Evolutionary conservation across 208 protist species (phyloP).

Genomic region (Leishmania arabica): DNA sequence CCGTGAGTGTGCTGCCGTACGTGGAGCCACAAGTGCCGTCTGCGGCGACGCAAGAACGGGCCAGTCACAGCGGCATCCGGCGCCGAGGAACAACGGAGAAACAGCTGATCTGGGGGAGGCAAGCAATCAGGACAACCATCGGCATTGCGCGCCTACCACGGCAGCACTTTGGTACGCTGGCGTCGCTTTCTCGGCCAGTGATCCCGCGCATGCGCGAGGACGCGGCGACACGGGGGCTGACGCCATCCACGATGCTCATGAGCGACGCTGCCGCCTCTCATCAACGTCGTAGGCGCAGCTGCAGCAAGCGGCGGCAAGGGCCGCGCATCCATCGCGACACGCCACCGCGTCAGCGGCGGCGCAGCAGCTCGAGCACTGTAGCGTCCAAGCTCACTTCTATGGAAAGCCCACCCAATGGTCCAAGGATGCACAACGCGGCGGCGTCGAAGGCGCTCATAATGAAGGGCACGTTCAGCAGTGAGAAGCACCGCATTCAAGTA

Average conservation of each 20-base stretch:
- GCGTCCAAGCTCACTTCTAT: not conserved
- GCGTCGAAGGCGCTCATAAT: slow-evolving; percentile 4
- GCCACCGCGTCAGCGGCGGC: not conserved
- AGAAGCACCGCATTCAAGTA: slow-evolving; percentile 27
- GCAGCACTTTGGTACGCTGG: not conserved
- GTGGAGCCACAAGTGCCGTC: not conserved
- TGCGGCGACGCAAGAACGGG: not conserved
- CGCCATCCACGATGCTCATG: slow-evolving; percentile 19
- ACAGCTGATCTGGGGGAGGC: not conserved
- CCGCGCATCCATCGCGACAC: not conserved
- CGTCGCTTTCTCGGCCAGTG: not conserved
- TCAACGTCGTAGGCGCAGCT: not conserved
- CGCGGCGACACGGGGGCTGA: slow-evolving; percentile 30
- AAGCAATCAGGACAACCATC: not conserved
- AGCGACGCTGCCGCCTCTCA: slow-evolving; percentile 1
- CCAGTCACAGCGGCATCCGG: not conserved
- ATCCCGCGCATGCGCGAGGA: slow-evolving; percentile 38
- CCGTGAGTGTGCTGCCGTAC: slow-evolving; percentile 19
- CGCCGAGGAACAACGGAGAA: not conserved
- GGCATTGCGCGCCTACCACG: not conserved
- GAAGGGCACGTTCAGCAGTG: slow-evolving; percentile 19
- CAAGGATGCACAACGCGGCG: not conserved
- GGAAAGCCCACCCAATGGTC: not conserved
- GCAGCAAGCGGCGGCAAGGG: not conserved
- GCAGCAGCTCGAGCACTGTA: not conserved